Evolutionary conservation across 2,329 filamentous ascomycete genomes (phyloP).

Genomic region (Huntiella savannae): DNA sequence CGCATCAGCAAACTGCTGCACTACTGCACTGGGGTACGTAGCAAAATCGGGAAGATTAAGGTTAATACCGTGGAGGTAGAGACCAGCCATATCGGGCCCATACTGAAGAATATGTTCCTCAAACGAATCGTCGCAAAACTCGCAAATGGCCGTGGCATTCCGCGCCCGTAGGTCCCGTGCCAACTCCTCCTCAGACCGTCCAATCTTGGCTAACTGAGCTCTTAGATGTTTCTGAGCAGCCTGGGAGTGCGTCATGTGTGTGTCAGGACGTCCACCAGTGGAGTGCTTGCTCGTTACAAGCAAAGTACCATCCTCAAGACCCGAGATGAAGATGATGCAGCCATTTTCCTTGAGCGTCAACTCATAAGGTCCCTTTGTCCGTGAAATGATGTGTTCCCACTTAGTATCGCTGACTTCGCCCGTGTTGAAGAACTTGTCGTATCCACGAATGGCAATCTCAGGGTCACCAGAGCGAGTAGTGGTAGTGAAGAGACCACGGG

Average conservation of each 20-base stretch:
- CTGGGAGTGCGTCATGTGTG: conserved; percentile 58
- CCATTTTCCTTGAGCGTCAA: conserved; percentile 95
- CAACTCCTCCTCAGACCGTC: conserved; percentile 61
- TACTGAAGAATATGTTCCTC: conserved; percentile 96
- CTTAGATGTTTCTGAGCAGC: conserved; percentile 71
- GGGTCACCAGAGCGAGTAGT: conserved; percentile 37
- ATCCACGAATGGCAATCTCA: conserved; percentile 76
- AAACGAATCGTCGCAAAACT: conserved; percentile 88
- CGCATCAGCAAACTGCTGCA: conserved; percentile 71
- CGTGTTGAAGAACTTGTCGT: conserved; percentile 98
- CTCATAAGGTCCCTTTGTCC: conserved; percentile 79
- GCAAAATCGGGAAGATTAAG: conserved; percentile 82
- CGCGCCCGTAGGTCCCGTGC: conserved; percentile 55
- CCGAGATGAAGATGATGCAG: conserved; percentile 96
- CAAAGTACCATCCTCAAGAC: conserved; percentile 71
- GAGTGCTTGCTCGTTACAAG: conserved; percentile 99
- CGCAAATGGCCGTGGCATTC: conserved; percentile 87
- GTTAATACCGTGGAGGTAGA: conserved; percentile 93
- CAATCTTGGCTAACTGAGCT: conserved; percentile 55
- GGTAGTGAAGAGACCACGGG: conserved; percentile 80
- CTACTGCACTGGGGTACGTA: conserved; percentile 65
- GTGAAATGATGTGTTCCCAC: conserved; percentile 58
- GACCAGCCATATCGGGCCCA: conserved; percentile 58
- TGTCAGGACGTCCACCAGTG: conserved; percentile 58
- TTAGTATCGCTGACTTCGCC: conserved; percentile 63